phyloP scores from a whole-genome alignment of 2,329 filamentous ascomycete genomes.

The Claviceps maximensis region DNA sequence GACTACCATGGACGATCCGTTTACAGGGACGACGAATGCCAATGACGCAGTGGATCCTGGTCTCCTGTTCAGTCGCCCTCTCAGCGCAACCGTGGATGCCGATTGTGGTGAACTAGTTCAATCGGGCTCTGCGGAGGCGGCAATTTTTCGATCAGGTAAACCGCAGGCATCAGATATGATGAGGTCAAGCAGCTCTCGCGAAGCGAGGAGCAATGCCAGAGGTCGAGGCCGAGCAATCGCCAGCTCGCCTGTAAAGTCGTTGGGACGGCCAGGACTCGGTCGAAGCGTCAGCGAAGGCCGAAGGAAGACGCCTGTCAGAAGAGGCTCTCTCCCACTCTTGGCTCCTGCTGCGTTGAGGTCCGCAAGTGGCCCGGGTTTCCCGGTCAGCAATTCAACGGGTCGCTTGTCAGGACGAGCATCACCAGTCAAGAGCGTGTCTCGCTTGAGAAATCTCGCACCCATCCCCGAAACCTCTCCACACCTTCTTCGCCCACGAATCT shows the following conservation, averaged over 20 bases:
- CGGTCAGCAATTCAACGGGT: conserved; percentile 21
- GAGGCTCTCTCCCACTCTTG: conserved; percentile 32
- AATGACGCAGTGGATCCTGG: conserved; percentile 44
- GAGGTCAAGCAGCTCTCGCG: conserved; percentile 32
- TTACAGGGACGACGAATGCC: conserved; percentile 32
- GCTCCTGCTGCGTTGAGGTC: conserved; percentile 29
- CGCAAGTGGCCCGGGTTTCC: conserved; percentile 17
- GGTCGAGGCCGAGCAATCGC: conserved; percentile 26
- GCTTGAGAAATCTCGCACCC: conserved; percentile 38
- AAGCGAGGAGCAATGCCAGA: conserved; percentile 26
- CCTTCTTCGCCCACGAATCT: conserved; percentile 34
- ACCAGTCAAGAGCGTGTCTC: conserved; percentile 37
- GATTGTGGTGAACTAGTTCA: conserved; percentile 19
- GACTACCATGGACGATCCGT: conserved; percentile 31
- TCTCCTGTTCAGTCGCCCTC: conserved; percentile 40
- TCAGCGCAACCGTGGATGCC: conserved; percentile 32
- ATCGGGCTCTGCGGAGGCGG: conserved; percentile 16
- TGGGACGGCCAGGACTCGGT: conserved; percentile 34
- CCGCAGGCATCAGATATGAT: conserved; percentile 20
- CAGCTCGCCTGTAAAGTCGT: conserved; percentile 39
- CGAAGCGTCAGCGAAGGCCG: conserved; percentile 42
- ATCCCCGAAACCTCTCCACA: conserved; percentile 40
- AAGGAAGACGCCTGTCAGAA: conserved; percentile 27
- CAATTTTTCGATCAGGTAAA: conserved; percentile 14
- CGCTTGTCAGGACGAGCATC: conserved; percentile 35